Percentiles rank a stretch among this genome's conserved stretches.
Evolutionary conservation across 345 rosid genomes (phyloP).

Genomic region (Linum tenue): DNA sequence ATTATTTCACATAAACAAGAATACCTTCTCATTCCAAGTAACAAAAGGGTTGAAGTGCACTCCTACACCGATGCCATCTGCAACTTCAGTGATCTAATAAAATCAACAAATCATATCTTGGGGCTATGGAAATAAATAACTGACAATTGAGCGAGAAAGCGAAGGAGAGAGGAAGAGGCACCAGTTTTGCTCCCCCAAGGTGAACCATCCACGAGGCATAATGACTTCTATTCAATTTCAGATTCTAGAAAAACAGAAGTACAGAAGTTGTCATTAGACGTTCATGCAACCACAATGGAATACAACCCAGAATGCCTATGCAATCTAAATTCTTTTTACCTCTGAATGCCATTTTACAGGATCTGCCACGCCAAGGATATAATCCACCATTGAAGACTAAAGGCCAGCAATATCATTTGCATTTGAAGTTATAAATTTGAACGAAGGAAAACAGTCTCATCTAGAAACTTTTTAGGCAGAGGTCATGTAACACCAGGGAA

Average conservation of each 20-base stretch:
- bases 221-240: constrained; percentile 67
- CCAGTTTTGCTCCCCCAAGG: constrained; percentile 79
- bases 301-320: background rate
- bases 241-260: constrained; percentile 35
- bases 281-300: constrained; percentile 4
- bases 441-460: background rate
- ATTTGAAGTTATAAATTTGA: background rate
- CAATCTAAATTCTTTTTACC: constrained; percentile 24
- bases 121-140: background rate
- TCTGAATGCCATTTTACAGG: constrained; percentile 75
- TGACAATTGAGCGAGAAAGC: constrained; percentile 4
- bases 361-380: constrained; percentile 74
- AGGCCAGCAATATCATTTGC: constrained; percentile 5
- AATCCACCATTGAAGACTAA: constrained; percentile 80
- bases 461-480: background rate
- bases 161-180: constrained; percentile 21
- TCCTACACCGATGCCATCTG: constrained; percentile 71
- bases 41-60: constrained; percentile 91
- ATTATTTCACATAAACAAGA: background rate
- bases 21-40: constrained; percentile 72
- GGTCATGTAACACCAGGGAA: background rate
- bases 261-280: background rate
- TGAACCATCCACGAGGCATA: constrained; percentile 76
- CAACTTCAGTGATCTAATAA: constrained; percentile 55
- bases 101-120: constrained; percentile 12